phyloP scores from a whole-genome alignment of 495 filamentous ascomycete genomes.

The Filosporella fistucella region DNA sequence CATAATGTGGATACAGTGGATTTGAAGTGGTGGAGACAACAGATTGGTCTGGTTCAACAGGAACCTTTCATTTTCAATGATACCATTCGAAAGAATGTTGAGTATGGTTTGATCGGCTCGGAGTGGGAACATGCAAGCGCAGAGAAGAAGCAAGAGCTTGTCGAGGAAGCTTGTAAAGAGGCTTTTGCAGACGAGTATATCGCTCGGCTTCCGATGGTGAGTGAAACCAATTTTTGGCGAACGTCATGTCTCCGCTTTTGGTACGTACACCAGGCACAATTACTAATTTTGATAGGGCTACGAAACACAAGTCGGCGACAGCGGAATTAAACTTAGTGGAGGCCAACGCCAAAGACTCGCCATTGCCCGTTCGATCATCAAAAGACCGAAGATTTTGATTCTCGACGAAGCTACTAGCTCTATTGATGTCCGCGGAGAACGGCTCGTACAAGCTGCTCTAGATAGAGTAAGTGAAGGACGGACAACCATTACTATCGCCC shows the following conservation, averaged over 20 bases:
- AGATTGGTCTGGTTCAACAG: conserved; percentile 65
- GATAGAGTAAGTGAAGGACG: conserved; percentile 47
- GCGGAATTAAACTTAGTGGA: conserved; percentile 55
- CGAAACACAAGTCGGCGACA: conserved; percentile 56
- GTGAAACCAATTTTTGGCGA: not conserved
- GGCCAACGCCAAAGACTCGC: conserved; percentile 64
- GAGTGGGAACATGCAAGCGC: conserved; percentile 48
- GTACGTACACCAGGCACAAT: not conserved
- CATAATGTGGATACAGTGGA: conserved; percentile 48
- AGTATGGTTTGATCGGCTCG: conserved; percentile 60
- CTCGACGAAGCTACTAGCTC: conserved; percentile 78
- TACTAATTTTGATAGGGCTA: conserved; percentile 38
- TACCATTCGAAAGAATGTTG: conserved; percentile 62
- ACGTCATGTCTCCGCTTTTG: not conserved
- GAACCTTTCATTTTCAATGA: conserved; percentile 69
- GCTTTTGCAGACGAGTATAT: conserved; percentile 62
- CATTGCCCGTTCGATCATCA: conserved; percentile 68
- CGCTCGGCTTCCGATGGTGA: conserved; percentile 44
- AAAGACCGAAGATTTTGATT: conserved; percentile 75
- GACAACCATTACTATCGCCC: conserved; percentile 61
- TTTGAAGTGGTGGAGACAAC: conserved; percentile 57
- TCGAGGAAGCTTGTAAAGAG: conserved; percentile 55
- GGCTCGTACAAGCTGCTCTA: conserved; percentile 52
- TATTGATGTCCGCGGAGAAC: conserved; percentile 53
- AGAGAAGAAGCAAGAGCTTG: conserved; percentile 46